Conservation (phyloP, 164 flowering plant genomes). For the Magnolia sinica region DNA sequence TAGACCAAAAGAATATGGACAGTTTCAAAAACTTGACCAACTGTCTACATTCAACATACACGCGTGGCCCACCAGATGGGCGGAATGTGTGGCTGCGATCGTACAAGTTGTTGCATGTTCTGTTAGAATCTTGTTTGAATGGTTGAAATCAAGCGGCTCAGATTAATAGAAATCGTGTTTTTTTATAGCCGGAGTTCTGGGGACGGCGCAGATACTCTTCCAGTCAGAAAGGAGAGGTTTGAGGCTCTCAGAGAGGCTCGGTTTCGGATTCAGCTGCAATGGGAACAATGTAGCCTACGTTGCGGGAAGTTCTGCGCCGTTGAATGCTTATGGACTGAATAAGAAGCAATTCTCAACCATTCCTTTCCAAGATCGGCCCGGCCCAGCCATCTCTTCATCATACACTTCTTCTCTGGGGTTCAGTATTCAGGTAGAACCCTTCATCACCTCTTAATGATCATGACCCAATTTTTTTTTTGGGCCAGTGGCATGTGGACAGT, state of each 20-base stretch:
- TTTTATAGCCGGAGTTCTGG: conserved; percentile 56
- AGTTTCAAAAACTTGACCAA: no score
- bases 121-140: not conserved
- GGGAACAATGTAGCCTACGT: conserved; percentile 53
- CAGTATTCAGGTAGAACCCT: conserved; percentile 46
- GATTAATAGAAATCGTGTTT: not conserved
- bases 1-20: no score
- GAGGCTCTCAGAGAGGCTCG: conserved; percentile 43
- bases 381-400: conserved; percentile 58
- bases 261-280: conserved; percentile 51
- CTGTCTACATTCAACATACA: no score
- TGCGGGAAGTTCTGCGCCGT: conserved; percentile 46
- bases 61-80: no score
- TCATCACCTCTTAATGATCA: not conserved
- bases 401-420: conserved; percentile 56
- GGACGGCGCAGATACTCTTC: conserved; percentile 47
- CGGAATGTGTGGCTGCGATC: no score
- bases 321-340: conserved; percentile 38
- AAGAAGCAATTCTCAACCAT: conserved; percentile 28
- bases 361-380: conserved; percentile 53
- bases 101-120: no score
- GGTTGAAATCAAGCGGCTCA: not conserved
- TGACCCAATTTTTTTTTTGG: not conserved
- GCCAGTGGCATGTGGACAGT: no score
- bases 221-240: conserved; percentile 54